Conservation (phyloP, 768 basidiomycete species). For the Saitozyma sp. region DNA sequence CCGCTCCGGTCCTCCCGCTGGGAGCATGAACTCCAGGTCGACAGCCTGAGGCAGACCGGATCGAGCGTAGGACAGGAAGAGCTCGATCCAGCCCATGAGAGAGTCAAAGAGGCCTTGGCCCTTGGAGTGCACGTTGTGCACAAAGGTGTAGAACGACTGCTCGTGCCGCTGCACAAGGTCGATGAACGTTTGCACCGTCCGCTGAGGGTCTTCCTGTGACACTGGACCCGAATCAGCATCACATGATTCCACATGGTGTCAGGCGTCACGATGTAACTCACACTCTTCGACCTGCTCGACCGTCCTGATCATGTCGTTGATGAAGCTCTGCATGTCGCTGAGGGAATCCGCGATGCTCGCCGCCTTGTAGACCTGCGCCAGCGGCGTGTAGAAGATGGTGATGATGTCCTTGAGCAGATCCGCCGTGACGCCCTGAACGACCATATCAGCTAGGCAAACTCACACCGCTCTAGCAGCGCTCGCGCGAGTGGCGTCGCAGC, state of each 20-base stretch:
- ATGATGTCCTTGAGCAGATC: conserved; percentile 97
- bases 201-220: conserved; percentile 75
- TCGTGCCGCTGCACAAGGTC: conserved; percentile 91
- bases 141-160: conserved; percentile 91
- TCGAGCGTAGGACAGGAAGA: conserved; percentile 84
- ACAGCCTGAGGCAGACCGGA: conserved; percentile 75
- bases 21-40: conserved; percentile 85
- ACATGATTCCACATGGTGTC: not conserved
- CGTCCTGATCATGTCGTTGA: conserved; percentile 91
- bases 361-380: conserved; percentile 95
- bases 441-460: not conserved
- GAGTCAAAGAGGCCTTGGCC: conserved; percentile 89
- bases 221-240: conserved; percentile 56
- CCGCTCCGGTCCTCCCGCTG: conserved; percentile 77
- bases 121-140: conserved; percentile 97
- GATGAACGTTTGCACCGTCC: conserved; percentile 89
- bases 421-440: conserved; percentile 78
- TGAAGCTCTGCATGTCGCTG: conserved; percentile 84
- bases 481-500: conserved; percentile 18
- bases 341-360: conserved; percentile 95
- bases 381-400: conserved; percentile 94
- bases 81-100: conserved; percentile 95
- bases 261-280: conserved; percentile 49
- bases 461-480: not conserved
- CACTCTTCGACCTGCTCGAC: conserved; percentile 88